Percentiles rank a stretch among this genome's conserved stretches.
phyloP scores from a whole-genome alignment of 768 basidiomycete genomes.

The Paxillus ammoniavirescens region DNA sequence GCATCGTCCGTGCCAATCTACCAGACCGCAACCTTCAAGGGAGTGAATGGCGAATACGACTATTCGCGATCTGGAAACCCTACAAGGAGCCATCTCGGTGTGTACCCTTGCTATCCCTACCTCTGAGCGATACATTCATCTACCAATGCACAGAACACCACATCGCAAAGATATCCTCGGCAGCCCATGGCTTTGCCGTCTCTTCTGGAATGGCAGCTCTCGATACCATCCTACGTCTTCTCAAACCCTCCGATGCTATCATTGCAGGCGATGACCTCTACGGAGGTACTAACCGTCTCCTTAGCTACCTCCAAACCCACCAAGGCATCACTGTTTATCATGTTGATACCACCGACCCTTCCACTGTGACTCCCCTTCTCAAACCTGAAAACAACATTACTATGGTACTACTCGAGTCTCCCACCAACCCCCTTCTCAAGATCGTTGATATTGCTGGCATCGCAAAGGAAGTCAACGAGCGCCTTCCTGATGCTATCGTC shows the following conservation, averaged over 20 bases:
- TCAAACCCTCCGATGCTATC: conserved; percentile 94
- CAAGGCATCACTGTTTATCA: conserved; percentile 89
- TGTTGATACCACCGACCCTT: conserved; percentile 84
- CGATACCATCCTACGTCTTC: conserved; percentile 88
- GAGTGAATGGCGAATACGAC: conserved; percentile 84
- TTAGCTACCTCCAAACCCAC: conserved; percentile 85
- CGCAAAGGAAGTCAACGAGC: conserved; percentile 78
- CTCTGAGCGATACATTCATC: background rate
- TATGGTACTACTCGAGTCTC: conserved; percentile 96
- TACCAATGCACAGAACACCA: conserved; percentile 72
- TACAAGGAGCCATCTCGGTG: conserved; percentile 91
- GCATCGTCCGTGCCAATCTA: conserved; percentile 96
- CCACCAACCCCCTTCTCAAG: conserved; percentile 96
- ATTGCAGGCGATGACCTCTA: conserved; percentile 97
- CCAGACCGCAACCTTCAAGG: conserved; percentile 98
- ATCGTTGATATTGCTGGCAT: conserved; percentile 88
- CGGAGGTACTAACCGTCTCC: conserved; percentile 94
- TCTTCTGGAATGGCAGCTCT: conserved; percentile 98
- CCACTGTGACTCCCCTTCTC: conserved; percentile 59
- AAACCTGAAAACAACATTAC: conserved; percentile 66
- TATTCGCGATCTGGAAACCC: conserved; percentile 96
- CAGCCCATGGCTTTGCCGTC: conserved; percentile 85
- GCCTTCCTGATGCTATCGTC: conserved; percentile 74
- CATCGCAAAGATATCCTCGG: conserved; percentile 94
- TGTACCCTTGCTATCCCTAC: conserved; percentile 14